Base-by-base conservation (phyloP, 2,329 filamentous ascomycete genomes). In the Alternaria brassicae region DNA sequence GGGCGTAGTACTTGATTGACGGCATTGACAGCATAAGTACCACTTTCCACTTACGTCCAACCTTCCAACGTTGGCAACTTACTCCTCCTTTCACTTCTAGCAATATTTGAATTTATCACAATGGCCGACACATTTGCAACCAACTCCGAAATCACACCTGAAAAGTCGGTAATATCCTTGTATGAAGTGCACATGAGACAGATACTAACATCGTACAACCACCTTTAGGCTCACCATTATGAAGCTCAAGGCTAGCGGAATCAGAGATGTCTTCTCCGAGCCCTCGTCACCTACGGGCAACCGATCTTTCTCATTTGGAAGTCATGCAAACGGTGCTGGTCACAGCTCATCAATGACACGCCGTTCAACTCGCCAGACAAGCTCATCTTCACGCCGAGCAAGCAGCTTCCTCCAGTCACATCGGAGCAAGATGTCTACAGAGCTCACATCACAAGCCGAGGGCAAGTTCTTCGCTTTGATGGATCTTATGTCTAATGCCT, bases 401-500 rank as follows among this genome's bases (percentile, higher is more conserved):
- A 69, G 63, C 53, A 67, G 61, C 4, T 72, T 71, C 49, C 42
- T 70, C 25, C 62, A 67, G 36, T 70, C 67, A 3, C 68, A 72
- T 51, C 69, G 66, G 17, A 67, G 62, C 45, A 63, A 68, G 51
- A 70, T 70, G 62, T 72, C 68, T 8, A 64, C 53, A 32, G 69
- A 72, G 37, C 66, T 72, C 37, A 67, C 68, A n/a, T 63, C 61
- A 1, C 45, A 71, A 51, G 68, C 70, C 3, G 67, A 72, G 39
- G 62, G 64, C 10, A 71, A 71, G 48, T 70, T 72, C 56, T 71
- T 72, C 47, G 63, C 69, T n/a, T 44, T 72, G 15, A 70, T 72
- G 61, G 69, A 72, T 15, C 68, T 71, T 10, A 72, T 72, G 61
- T 66, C 69, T 9, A 67, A 59, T 27, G 66, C 68, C 12, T 72